Base-by-base conservation (phyloP, 2,329 filamentous ascomycete genomes). In the Ophiostoma montium region DNA sequence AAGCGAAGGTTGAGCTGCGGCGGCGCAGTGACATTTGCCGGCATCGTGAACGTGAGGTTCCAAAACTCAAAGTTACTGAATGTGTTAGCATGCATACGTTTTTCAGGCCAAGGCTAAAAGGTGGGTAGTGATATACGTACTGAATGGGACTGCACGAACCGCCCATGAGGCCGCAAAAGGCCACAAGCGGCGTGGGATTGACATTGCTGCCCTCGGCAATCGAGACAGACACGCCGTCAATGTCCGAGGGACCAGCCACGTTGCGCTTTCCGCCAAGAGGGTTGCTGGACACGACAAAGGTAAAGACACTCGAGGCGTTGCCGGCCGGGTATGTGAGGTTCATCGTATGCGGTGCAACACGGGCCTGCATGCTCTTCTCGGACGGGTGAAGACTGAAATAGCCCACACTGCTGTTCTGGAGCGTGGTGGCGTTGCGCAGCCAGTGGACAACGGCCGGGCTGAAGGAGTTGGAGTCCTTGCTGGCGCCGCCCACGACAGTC, bases 391-490 rank as follows among this genome's bases (percentile, higher is more conserved):
- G 53, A 41, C 61, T 58, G 46, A 63, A 64, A 8, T 59, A 59
- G 18, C 65, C 59, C 45, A 67, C 65, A 18, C 57, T 55, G 5
- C 64, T 66, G 5, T 65, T 32, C 21, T 50, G 43, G 9, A 30
- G 31, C 8, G 23, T 6, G 0, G 48, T 50, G 15, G 48, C 67
- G 15, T 65, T 58, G 13, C 53, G 52, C 15, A 10, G 18, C 78
- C 78, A 82, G 56, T 82, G 78, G 0, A 76, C 67, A 6, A 81
- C 71, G 0, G 74, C 72, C 0, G 78, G 78, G 51, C 74, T 79
- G 60, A 78, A 82, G 0, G 71, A 68, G 7, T 59, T 65, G 5
- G 68, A 68, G 39, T 71, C 74, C 46, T 67, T 66, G 1, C 69
- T 65, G 5, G 72, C 70, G 0, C 78, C 78, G 10, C 77, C 78